phyloP scores from a whole-genome alignment of 2,329 filamentous ascomycete genomes.

The Magnaporthales sp. region DNA sequence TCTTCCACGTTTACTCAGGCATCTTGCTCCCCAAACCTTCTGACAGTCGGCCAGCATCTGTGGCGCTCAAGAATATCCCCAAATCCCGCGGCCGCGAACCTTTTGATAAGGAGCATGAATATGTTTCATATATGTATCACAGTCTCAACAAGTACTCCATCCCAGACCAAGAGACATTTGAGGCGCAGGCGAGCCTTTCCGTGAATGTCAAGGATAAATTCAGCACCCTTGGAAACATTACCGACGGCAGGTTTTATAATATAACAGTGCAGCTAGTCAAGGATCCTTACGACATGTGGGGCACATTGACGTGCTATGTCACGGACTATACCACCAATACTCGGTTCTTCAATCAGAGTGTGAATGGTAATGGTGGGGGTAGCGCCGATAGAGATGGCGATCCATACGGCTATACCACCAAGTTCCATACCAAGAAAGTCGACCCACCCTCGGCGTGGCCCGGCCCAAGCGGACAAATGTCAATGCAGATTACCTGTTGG shows the following conservation, averaged over 20 bases:
- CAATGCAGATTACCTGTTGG: constrained; percentile 63
- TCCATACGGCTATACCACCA: constrained; percentile 40
- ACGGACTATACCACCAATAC: constrained; percentile 75
- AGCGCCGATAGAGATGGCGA: constrained; percentile 36
- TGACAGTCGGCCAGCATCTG: constrained; percentile 20
- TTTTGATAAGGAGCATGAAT: constrained; percentile 25
- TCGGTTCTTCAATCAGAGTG: constrained; percentile 45
- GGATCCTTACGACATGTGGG: constrained; percentile 31
- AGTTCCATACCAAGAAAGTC: constrained; percentile 14
- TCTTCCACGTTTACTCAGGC: constrained; percentile 34
- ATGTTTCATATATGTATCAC: constrained; percentile 40
- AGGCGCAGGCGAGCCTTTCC: constrained; percentile 26
- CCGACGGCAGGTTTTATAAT: constrained; percentile 51
- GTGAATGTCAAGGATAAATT: constrained; percentile 47
- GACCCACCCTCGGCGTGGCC: constrained; percentile 41
- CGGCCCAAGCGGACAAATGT: constrained; percentile 66
- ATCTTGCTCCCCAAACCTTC: constrained; percentile 30
- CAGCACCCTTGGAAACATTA: constrained; percentile 54
- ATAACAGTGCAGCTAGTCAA: constrained; percentile 62
- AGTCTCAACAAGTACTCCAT: constrained; percentile 32
- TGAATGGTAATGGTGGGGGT: constrained; percentile 15
- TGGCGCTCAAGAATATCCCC: constrained; percentile 17
- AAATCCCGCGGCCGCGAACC: constrained; percentile 11
- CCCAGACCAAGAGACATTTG: constrained; percentile 34
- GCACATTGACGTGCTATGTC: constrained; percentile 57